Base-by-base conservation (phyloP, 192 early-diverging fungal species). In the Backusella luteola region DNA sequence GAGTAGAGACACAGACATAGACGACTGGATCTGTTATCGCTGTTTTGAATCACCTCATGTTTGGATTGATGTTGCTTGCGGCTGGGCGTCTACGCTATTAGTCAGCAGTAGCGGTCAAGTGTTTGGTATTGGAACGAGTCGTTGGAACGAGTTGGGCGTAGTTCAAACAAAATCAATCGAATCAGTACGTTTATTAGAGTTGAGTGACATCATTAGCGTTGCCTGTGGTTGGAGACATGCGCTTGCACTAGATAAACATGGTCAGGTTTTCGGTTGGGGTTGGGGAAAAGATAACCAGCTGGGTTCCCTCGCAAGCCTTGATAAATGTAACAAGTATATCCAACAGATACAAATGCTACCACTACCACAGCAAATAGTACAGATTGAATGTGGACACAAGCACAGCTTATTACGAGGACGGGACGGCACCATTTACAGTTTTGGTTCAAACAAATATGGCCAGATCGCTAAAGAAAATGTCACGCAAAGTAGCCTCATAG, bases 171-270 rank as follows among this genome's bases (percentile, higher is more conserved):
- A 80, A 35, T 32, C 34, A 8, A 23, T 44, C 14, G 82, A 46
- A 72, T 42, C 17, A 70, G 67, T 34, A 74, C 80, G 17, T 21
- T 74, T 14, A 15, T 39, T 7, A 74, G 41, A 66, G 6, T 36
- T 88, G 0, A 9, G 41, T 2, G 49, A 77, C 29, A 82, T 92
- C 6, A 73, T 81, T 19, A 76, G 79, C 12, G 79, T 94, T 32
- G 87, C 84, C 4, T 91, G 90, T 73, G 93, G 93, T 1, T 83
- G 89, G 69, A 86, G 91, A 49, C 92, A 94, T 69, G 86, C 85
- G 17, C 42, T 94, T 36, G 84, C 88, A 4, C 66, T 93, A 17
- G 73, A 77, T 66, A 74, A 70, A 1, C 71, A 87, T 17, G 85
- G 85, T 0, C 42, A 14, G 3, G 81, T 85, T 15, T 76, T 83